phyloP scores from a whole-genome alignment of 768 basidiomycete species.

The Rhodotorula paludigena region DNA sequence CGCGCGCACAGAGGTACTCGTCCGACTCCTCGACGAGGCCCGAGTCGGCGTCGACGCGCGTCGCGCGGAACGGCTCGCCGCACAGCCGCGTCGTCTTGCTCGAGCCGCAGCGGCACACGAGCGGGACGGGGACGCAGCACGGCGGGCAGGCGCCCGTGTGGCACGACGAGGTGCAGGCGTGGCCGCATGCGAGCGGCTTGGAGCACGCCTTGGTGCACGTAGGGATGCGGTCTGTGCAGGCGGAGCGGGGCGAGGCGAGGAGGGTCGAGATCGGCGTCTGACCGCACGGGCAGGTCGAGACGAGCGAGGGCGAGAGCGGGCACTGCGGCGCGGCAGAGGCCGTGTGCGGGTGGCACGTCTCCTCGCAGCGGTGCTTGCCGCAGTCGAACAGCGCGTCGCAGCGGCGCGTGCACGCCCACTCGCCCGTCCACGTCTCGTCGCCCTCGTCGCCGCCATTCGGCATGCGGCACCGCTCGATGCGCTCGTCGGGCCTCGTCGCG shows the following conservation, averaged over 20 bases:
- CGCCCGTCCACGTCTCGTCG: slow-evolving; percentile 59
- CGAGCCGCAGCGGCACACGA: slow-evolving; percentile 81
- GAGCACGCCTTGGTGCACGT: slow-evolving; percentile 58
- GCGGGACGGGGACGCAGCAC: slow-evolving; percentile 20
- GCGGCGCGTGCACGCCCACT: slow-evolving; percentile 57
- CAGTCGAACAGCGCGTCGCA: slow-evolving; percentile 74
- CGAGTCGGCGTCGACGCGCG: slow-evolving; percentile 37
- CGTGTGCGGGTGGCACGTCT: slow-evolving; percentile 53
- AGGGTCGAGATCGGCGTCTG: slow-evolving; percentile 55
- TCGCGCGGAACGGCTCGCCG: slow-evolving; percentile 44
- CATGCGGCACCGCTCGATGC: slow-evolving; percentile 19
- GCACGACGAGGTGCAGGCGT: not conserved
- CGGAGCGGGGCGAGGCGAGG: slow-evolving; percentile 42
- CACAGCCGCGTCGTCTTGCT: slow-evolving; percentile 60
- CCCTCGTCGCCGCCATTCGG: slow-evolving; percentile 37
- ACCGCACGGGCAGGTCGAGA: slow-evolving; percentile 80
- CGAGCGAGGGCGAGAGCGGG: slow-evolving; percentile 63
- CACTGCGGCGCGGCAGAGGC: slow-evolving; percentile 58
- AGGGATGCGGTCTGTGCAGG: slow-evolving; percentile 72
- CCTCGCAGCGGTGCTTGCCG: slow-evolving; percentile 65
- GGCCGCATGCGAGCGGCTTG: not conserved
- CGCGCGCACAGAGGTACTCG: slow-evolving; percentile 72
- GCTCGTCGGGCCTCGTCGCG: slow-evolving; percentile 47
- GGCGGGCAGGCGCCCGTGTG: not conserved
- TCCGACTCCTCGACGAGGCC: slow-evolving; percentile 44